Conservation (phyloP, 2,329 filamentous ascomycete species). For the Thielaviopsis musarum region DNA sequence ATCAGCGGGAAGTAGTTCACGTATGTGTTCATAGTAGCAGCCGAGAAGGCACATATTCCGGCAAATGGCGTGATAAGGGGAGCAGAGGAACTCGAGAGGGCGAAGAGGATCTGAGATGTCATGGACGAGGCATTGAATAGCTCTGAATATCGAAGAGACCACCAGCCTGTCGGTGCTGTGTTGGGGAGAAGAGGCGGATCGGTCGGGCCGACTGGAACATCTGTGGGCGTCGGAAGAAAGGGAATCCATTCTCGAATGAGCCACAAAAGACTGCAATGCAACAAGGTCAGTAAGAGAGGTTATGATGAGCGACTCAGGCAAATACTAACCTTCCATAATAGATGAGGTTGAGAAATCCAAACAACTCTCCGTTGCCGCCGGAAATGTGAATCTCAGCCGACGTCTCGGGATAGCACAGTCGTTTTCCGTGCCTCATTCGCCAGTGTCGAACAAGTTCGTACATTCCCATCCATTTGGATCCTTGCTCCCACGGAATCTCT, state of each 20-base stretch:
- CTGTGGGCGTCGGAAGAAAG: constrained; percentile 23
- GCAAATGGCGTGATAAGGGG: constrained; percentile 24
- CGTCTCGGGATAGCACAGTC: constrained; percentile 22
- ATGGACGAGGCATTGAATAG: constrained; percentile 18
- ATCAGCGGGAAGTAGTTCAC: constrained; percentile 24
- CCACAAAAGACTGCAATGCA: constrained; percentile 21
- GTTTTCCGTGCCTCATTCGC: constrained; percentile 20
- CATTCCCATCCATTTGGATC: constrained; percentile 21
- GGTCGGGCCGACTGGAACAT: constrained; percentile 22
- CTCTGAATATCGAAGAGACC: constrained; percentile 22
- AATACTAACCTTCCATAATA: constrained; percentile 25
- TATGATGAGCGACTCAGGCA: background rate
- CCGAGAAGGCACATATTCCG: constrained; percentile 29
- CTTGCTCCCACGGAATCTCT: constrained; percentile 23
- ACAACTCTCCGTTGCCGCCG: constrained; percentile 24
- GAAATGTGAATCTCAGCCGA: constrained; percentile 24
- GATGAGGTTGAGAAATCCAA: constrained; percentile 26
- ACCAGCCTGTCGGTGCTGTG: constrained; percentile 23
- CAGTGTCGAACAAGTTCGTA: constrained; percentile 19
- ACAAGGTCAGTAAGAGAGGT: background rate
- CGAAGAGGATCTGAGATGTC: constrained; percentile 1
- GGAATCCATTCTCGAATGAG: constrained; percentile 28
- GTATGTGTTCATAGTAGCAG: constrained; percentile 26
- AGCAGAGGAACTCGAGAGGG: background rate
- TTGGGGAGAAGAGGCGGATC: constrained; percentile 24